phyloP scores from a whole-genome alignment of 345 rosid genomes.

The Carallia pectinifolia region DNA sequence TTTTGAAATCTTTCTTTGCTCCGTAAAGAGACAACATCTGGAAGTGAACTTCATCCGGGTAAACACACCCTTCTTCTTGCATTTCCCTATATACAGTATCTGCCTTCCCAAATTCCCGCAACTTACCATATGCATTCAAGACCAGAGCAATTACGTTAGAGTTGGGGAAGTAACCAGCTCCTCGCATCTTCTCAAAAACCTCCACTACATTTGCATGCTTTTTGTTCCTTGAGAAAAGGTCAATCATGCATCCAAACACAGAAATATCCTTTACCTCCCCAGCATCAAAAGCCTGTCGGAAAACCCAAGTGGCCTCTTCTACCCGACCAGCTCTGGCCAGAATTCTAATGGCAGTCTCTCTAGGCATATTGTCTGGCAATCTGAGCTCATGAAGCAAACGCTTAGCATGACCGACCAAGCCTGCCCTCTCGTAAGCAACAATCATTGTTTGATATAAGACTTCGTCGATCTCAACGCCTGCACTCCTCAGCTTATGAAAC shows the following conservation, averaged over 20 bases:
- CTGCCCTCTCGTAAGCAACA: constrained; percentile 84
- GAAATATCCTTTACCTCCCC: constrained; percentile 82
- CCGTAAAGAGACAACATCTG: constrained; percentile 86
- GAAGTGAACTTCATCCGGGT: constrained; percentile 81
- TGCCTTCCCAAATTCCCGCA: constrained; percentile 64
- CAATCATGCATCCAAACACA: constrained; percentile 78
- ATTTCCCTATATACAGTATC: constrained; percentile 61
- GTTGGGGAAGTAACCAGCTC: constrained; percentile 62
- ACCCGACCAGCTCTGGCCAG: constrained; percentile 73
- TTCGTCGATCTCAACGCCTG: constrained; percentile 81
- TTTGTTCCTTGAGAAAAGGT: constrained; percentile 74
- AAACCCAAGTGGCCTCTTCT: constrained; percentile 93
- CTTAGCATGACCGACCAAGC: constrained; percentile 82
- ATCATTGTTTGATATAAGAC: constrained; percentile 97
- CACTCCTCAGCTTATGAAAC: constrained; percentile 80
- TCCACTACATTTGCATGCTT: constrained; percentile 61
- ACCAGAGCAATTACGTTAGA: constrained; percentile 68
- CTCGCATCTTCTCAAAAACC: constrained; percentile 87
- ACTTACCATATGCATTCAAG: constrained; percentile 79
- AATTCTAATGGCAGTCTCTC: constrained; percentile 72
- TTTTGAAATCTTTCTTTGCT: constrained; percentile 58
- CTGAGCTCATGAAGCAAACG: constrained; percentile 80
- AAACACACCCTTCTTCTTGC: constrained; percentile 80
- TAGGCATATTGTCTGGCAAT: constrained; percentile 59
- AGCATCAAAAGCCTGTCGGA: constrained; percentile 73